Evolutionary conservation across 2,329 filamentous ascomycete species (phyloP), one percentile per base, ranked within the genome.

Genomic region (Trichoderma arundinaceum): DNA sequence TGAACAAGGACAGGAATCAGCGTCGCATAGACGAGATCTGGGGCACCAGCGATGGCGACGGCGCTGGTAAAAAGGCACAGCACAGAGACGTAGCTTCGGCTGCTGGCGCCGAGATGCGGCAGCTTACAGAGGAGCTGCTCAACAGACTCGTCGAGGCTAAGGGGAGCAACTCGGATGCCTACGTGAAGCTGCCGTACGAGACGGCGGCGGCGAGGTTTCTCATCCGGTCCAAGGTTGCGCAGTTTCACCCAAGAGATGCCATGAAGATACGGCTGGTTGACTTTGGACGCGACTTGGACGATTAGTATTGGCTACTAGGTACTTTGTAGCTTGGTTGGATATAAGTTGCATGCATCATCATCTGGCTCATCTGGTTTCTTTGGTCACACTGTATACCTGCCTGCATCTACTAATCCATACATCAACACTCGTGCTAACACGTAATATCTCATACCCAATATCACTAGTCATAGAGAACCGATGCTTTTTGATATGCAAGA

Each of bases 211-310:
- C 84, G 2, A 82, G 88, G 68, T 90, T 90, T 71, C 77, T 90
- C 22, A 85, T 90, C 39, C 78, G 88, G 64, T 87, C 86, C 43
- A 88, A 88, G 71, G 87, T 88, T 46, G 88, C 88, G 3, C 84
- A 87, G 70, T 89, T 90, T 70, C 87, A 90, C 70, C 87, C 86
- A 3, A 84, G 80, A 68, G 87, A 90, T 76, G 86, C 88, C 13
- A 84, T 80, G 48, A 82, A 78, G 72, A 75, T 90, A 59, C 82
- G 84, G 57, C 74, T 90, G 53, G 76, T 90, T 53, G 87, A 90
- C 74, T 90, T 89, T 79, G 87, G 87, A 15, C 83, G 84, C 66
- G 87, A 89, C 69, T 72, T 90, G 68, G 86, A 88, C 56, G 82
- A 65, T 83, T 71, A 87, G 10, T 28, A 33, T 1, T 49, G 19